phyloP scores from a whole-genome alignment of 306 rosid genomes.

The Malus orientalis region DNA sequence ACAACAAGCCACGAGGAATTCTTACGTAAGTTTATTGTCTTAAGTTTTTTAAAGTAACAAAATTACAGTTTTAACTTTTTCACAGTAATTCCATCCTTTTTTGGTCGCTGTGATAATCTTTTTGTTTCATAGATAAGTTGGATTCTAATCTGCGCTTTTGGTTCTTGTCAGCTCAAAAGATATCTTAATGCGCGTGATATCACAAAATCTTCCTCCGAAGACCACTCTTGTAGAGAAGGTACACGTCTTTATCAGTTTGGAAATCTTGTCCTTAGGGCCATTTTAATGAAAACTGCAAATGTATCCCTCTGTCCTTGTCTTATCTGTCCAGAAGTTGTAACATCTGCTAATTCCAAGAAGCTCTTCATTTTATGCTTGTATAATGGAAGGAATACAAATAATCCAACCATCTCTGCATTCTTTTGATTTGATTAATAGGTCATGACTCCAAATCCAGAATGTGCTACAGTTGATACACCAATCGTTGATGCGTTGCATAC shows the following conservation, averaged over 20 bases:
- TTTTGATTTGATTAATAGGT: conserved; percentile 42
- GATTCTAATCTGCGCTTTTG: conserved; percentile 4
- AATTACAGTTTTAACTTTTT: not conserved
- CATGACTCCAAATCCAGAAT: conserved; percentile 95
- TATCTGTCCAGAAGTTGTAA: not conserved
- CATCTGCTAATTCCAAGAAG: not conserved
- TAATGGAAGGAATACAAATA: not conserved
- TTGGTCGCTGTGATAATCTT: not conserved
- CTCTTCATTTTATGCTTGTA: not conserved
- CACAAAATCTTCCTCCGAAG: conserved; percentile 67
- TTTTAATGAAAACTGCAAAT: not conserved
- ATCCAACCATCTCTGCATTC: not conserved
- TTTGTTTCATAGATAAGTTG: not conserved
- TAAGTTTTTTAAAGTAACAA: not conserved
- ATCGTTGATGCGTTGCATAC: conserved; percentile 90
- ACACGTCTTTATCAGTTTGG: conserved; percentile 15
- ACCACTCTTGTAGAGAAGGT: conserved; percentile 88
- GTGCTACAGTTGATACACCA: conserved; percentile 73
- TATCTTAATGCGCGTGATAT: conserved; percentile 85
- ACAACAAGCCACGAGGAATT: conserved; percentile 74
- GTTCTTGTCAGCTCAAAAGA: conserved; percentile 68
- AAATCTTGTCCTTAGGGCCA: not conserved
- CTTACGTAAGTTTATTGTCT: conserved; percentile 59
- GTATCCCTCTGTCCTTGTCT: not conserved
- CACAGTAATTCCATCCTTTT: not conserved